Percentiles rank a stretch among this genome's conserved stretches.
Conservation (phyloP, 495 filamentous ascomycete genomes). For the Tuber microsphaerosporum region DNA sequence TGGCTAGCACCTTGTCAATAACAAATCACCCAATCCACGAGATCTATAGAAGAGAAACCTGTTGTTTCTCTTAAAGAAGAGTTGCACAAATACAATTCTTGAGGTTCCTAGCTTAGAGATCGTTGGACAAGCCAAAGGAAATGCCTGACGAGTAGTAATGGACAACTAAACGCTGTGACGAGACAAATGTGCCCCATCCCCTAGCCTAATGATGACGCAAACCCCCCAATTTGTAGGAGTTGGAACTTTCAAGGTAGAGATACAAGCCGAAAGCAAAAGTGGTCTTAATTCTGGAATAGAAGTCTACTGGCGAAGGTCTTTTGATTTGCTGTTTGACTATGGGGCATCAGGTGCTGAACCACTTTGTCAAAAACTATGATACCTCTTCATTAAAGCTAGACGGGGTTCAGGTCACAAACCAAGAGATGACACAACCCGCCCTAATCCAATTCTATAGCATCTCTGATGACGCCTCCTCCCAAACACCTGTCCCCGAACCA, state of each 20-base stretch:
- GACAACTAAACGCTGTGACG: neutral
- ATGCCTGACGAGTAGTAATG: neutral
- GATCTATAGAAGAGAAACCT: neutral
- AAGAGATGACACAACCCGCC: neutral
- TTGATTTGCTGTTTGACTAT: neutral
- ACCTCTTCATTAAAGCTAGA: neutral
- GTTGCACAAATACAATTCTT: neutral
- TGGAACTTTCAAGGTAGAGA: neutral
- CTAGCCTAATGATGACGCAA: neutral
- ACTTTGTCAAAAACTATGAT: neutral
- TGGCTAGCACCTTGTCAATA: neutral
- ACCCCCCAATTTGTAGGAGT: neutral
- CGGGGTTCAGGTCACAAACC: neutral
- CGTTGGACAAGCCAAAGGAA: neutral
- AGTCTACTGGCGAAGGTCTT: neutral
- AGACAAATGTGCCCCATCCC: neutral
- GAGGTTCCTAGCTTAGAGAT: neutral
- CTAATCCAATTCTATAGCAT: constrained; percentile 25
- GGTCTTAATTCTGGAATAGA: neutral
- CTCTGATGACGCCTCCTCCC: constrained; percentile 36
- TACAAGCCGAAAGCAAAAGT: neutral
- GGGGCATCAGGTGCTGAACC: neutral
- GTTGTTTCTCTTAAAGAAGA: neutral
- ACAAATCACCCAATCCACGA: neutral
- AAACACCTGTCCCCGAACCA: constrained; percentile 39